Percentiles rank a stretch among this genome's conserved stretches.
Evolutionary conservation across 129 eudicot species (phyloP).

Genomic region (Tanacetum coccineum): DNA sequence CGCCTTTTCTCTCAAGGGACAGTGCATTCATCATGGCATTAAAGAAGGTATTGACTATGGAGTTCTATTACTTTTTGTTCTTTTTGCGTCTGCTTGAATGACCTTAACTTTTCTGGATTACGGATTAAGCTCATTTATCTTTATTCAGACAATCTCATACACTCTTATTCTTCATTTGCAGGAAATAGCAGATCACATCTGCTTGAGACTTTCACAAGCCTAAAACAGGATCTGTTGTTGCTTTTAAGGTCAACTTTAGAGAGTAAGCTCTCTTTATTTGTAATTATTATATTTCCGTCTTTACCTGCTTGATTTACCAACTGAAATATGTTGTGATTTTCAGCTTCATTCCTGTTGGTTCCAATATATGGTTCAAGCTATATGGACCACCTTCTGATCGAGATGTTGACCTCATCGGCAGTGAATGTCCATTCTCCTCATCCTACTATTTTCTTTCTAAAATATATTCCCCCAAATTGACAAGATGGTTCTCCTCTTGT

Average conservation of each 20-base stretch:
- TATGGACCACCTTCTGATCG: constrained; percentile 82
- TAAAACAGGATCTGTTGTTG: constrained; percentile 82
- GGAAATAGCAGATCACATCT: too few relatives aligned
- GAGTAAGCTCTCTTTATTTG: constrained; percentile 47
- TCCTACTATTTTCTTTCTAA: constrained; percentile 4
- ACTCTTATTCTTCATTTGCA: too few relatives aligned
- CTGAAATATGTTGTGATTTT: constrained; percentile 16
- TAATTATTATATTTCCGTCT: background rate
- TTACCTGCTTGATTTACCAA: background rate
- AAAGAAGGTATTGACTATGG: too few relatives aligned
- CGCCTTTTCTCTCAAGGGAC: too few relatives aligned
- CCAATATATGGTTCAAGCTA: constrained; percentile 83
- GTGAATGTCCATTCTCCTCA: constrained; percentile 48
- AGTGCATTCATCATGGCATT: too few relatives aligned
- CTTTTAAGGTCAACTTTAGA: constrained; percentile 95
- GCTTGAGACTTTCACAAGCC: constrained; percentile 70
- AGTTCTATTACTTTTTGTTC: too few relatives aligned
- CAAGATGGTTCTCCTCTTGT: constrained; percentile 5
- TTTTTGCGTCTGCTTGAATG: too few relatives aligned
- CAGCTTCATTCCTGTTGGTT: constrained; percentile 94
- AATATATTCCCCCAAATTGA: background rate
- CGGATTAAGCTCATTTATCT: too few relatives aligned
- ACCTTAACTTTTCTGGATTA: too few relatives aligned
- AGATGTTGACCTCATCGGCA: constrained; percentile 88
- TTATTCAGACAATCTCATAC: too few relatives aligned